Percentiles rank a stretch among this genome's conserved stretches.
Evolutionary conservation across 2,329 filamentous ascomycete genomes (phyloP).

Genomic region (Botrytis tulipae): DNA sequence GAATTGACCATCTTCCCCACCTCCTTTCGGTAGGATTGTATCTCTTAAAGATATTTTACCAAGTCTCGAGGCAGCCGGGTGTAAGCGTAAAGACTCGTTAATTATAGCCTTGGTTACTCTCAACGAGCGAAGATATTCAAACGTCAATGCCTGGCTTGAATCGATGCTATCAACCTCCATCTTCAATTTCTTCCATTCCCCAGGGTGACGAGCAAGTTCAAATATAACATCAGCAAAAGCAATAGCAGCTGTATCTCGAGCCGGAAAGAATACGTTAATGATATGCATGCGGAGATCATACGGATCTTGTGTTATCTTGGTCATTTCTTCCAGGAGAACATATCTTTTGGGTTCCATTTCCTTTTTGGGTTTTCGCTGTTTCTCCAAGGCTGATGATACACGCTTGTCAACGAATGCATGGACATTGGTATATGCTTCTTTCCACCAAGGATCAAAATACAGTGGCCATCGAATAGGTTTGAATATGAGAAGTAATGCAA

Average conservation of each 20-base stretch:
- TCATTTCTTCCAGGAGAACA: neutral
- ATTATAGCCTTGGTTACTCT: slow-evolving; percentile 3
- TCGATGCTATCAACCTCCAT: neutral
- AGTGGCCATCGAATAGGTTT: slow-evolving; percentile 16
- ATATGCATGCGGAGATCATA: slow-evolving; percentile 9
- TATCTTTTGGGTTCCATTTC: neutral
- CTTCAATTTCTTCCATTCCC: neutral
- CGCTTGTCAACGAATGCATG: slow-evolving; percentile 10
- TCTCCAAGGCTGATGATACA: slow-evolving; percentile 17
- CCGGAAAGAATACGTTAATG: neutral
- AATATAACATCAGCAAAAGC: neutral
- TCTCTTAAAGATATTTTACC: neutral
- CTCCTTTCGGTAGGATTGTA: slow-evolving; percentile 32
- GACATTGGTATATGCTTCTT: slow-evolving; percentile 5
- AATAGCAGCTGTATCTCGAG: slow-evolving; percentile 1
- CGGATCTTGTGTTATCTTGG: neutral
- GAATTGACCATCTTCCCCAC: slow-evolving; percentile 32
- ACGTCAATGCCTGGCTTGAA: neutral
- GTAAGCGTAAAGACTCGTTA: slow-evolving; percentile 8
- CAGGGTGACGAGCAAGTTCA: slow-evolving; percentile 7
- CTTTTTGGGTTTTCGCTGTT: neutral
- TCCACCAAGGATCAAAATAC: slow-evolving; percentile 15
- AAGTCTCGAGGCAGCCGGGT: neutral
- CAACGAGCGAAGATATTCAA: neutral
- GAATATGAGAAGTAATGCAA: slow-evolving; percentile 12